A percentile compares a stretch with the other conserved stretches of the same genome.
These are phyloP conservation scores for Phaeoacremonium minimum DNA, from an alignment of 2,329 filamentous ascomycete species.

Conservation along the genomic window DNA sequence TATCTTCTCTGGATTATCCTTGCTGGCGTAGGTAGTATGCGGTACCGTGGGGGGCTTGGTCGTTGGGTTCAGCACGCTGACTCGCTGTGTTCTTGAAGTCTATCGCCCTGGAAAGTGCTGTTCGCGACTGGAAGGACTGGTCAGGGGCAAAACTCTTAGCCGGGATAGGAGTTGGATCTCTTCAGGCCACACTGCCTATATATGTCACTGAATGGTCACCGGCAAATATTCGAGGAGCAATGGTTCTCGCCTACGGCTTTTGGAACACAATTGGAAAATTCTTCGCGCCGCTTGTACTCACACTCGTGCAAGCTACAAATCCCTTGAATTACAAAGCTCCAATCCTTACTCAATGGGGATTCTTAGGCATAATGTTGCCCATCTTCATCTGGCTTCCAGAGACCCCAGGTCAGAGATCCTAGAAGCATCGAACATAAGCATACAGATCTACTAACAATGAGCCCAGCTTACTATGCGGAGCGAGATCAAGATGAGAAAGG, in stretches of 20 bases:
- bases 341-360: slow-evolving; percentile 12
- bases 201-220: slow-evolving; percentile 12
- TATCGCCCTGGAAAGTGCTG: slow-evolving; percentile 8
- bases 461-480: slow-evolving; percentile 9
- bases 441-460: too few relatives aligned
- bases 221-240: slow-evolving; percentile 9
- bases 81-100: too few relatives aligned
- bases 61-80: too few relatives aligned
- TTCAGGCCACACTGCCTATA: slow-evolving; percentile 11
- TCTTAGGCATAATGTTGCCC: slow-evolving; percentile 12
- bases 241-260: slow-evolving; percentile 10
- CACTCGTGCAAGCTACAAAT: slow-evolving; percentile 4
- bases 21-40: too few relatives aligned
- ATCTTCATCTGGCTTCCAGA: slow-evolving; percentile 14
- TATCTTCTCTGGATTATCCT: slow-evolving; percentile 11
- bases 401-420: slow-evolving; percentile 4
- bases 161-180: slow-evolving; percentile 9
- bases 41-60: too few relatives aligned
- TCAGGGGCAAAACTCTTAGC: slow-evolving; percentile 10
- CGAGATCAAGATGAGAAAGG: slow-evolving; percentile 12
- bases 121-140: slow-evolving; percentile 11
- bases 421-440: too few relatives aligned
- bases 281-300: too few relatives aligned
- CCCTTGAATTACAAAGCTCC: slow-evolving; percentile 7
- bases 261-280: slow-evolving; percentile 8